phyloP scores from a whole-genome alignment of 352 stramenopile genomes.

The Peronosclerospora sorghi region DNA sequence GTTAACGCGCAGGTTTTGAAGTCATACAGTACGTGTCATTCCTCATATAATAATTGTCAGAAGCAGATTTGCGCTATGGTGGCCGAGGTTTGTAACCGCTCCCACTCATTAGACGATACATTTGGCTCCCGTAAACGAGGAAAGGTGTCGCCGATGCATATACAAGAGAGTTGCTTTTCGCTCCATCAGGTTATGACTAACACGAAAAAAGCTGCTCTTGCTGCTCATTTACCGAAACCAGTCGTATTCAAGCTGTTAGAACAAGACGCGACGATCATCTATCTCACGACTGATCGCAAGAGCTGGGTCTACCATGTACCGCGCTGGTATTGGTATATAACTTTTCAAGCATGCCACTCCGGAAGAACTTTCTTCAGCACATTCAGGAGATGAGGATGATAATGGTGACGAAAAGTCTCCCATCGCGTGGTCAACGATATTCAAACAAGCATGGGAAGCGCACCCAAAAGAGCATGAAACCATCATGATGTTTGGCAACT shows the following conservation, averaged over 20 bases:
- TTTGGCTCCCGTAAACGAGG: too few species aligned
- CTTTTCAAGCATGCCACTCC: conserved; percentile 20
- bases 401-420: neutral
- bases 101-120: too few species aligned
- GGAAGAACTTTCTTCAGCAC: conserved; percentile 6
- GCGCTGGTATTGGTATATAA: conserved; percentile 33
- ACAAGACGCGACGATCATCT: conserved; percentile 14
- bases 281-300: conserved; percentile 20
- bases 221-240: conserved; percentile 5
- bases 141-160: conserved; percentile 1
- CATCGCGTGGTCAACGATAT: conserved; percentile 11
- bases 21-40: too few species aligned
- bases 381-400: too few species aligned
- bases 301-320: conserved; percentile 60
- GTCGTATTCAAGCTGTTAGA: conserved; percentile 20
- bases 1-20: too few species aligned
- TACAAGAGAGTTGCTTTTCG: conserved; percentile 17
- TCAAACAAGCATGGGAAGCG: conserved; percentile 41
- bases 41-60: too few species aligned
- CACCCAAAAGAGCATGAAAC: conserved; percentile 49
- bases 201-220: conserved; percentile 11
- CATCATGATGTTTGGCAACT: conserved; percentile 64
- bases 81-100: too few species aligned
- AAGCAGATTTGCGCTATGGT: too few species aligned
- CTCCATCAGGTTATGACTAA: conserved; percentile 10